These are phyloP conservation scores for Hyaloperonospora arabidopsidis DNA, from an alignment of 352 stramenopile genomes.

Conservation along the genomic window DNA sequence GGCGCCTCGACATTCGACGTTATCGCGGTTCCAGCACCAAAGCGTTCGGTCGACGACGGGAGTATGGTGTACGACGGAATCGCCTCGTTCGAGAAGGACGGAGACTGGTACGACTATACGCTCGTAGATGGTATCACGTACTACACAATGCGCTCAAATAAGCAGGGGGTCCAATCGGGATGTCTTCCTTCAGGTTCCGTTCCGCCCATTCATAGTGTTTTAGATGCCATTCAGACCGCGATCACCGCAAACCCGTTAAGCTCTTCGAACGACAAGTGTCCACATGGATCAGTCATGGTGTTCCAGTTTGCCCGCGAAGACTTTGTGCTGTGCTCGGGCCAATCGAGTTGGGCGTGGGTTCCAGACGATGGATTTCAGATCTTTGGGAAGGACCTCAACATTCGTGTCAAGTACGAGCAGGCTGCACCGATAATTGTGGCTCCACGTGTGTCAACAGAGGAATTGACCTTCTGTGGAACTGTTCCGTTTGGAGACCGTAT, in stretches of 20 bases:
- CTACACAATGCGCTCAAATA: conserved; percentile 17
- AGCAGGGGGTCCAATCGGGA: conserved; percentile 2
- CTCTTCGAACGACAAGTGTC: conserved; percentile 11
- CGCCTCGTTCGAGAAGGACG: conserved; percentile 23
- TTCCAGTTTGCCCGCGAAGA: conserved; percentile 36
- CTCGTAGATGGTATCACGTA: conserved; percentile 32
- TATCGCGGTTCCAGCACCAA: conserved; percentile 25
- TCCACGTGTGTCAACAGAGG: conserved; percentile 10
- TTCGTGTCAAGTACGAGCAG: conserved; percentile 32
- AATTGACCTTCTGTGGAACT: conserved; percentile 18
- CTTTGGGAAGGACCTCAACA: conserved; percentile 34
- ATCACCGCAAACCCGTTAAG: conserved; percentile 10
- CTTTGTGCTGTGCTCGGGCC: conserved; percentile 34
- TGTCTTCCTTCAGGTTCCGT: conserved; percentile 25
- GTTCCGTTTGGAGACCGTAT: conserved; percentile 19
- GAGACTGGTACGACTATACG: conserved; percentile 27
- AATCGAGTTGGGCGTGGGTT: conserved; percentile 14
- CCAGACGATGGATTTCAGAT: conserved; percentile 33
- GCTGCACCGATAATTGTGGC: conserved; percentile 17
- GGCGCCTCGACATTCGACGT: conserved; percentile 31
- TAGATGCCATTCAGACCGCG: conserved; percentile 23
- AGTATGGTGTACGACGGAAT: conserved; percentile 33
- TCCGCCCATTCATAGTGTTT: conserved; percentile 25
- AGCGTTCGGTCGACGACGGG: conserved; percentile 2
- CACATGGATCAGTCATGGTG: conserved; percentile 17